These are phyloP conservation scores for Alternaria gansuensis DNA, from an alignment of 2,329 filamentous ascomycete species.

Conservation along the genomic window DNA sequence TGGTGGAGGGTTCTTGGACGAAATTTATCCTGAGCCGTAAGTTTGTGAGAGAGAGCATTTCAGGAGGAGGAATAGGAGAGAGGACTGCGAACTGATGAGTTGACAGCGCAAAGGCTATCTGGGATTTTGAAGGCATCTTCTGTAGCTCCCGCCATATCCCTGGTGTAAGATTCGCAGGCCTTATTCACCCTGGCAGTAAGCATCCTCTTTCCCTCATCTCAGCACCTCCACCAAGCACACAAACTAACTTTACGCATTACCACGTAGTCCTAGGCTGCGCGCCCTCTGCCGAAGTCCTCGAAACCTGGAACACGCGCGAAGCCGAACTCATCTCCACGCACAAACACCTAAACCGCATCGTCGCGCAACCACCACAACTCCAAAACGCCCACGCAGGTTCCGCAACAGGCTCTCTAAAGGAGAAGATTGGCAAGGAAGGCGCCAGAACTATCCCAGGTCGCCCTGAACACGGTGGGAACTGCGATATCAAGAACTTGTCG, in stretches of 20 bases:
- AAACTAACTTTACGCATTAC: neutral
- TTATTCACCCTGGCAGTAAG: constrained; percentile 83
- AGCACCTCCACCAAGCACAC: no score
- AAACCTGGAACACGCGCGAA: constrained; percentile 85
- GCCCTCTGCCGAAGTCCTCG: constrained; percentile 78
- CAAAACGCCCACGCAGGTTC: constrained; percentile 76
- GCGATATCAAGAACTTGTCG: constrained; percentile 87
- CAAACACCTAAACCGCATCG: constrained; percentile 67
- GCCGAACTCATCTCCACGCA: constrained; percentile 77
- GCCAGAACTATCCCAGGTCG: constrained; percentile 85
- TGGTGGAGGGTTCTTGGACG: constrained; percentile 87
- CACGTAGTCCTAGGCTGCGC: constrained; percentile 70
- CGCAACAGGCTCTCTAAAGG: constrained; percentile 66
- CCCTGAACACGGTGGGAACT: constrained; percentile 89
- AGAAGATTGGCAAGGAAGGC: constrained; percentile 77
- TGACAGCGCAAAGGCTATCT: constrained; percentile 73
- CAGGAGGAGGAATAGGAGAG: neutral
- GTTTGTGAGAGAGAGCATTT: constrained; percentile 32
- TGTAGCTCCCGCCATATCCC: constrained; percentile 78
- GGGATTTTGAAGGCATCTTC: constrained; percentile 80
- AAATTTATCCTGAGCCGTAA: constrained; percentile 83
- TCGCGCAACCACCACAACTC: constrained; percentile 79
- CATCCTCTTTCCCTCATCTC: no score
- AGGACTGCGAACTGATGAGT: neutral
- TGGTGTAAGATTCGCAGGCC: constrained; percentile 83